Percentiles rank a stretch among this genome's conserved stretches.
Evolutionary conservation across 345 rosid genomes (phyloP).

Genomic region (Eucalyptus sp.): DNA sequence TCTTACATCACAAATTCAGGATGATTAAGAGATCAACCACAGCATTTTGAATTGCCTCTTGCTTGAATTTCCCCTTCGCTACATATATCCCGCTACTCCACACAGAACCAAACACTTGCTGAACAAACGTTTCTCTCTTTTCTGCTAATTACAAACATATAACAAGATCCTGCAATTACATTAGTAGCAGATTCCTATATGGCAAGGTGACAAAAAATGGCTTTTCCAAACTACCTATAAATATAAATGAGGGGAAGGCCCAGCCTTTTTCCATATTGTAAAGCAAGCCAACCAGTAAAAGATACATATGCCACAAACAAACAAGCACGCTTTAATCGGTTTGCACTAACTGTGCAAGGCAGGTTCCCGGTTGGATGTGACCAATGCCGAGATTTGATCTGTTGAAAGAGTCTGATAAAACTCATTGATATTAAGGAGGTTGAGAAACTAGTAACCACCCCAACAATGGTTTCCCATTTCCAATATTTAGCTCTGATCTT

Average conservation of each 20-base stretch:
- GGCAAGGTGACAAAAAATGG: neutral
- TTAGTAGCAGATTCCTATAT: neutral
- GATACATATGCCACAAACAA: constrained; percentile 45
- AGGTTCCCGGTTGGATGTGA: no score
- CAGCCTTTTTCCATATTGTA: constrained; percentile 38
- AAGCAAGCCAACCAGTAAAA: constrained; percentile 40
- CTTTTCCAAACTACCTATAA: neutral
- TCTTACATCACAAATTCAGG: neutral
- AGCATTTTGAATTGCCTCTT: neutral
- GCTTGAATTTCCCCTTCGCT: neutral
- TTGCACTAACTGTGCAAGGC: no score
- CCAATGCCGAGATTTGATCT: no score
- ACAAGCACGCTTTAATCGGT: constrained; percentile 27
- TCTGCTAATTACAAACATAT: neutral
- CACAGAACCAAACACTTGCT: neutral
- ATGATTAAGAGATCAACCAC: neutral
- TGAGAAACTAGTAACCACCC: constrained; percentile 39
- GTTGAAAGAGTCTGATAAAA: constrained; percentile 16
- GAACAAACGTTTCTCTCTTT: neutral
- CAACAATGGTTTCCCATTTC: constrained; percentile 40
- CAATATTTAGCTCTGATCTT: constrained; percentile 18
- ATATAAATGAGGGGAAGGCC: constrained; percentile 20
- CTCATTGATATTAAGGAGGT: constrained; percentile 39
- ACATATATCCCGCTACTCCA: neutral
- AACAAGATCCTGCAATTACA: neutral